These are phyloP conservation scores for Pezicula neosporulosa DNA, from an alignment of 2,329 filamentous ascomycete genomes.

Conservation along the genomic window DNA sequence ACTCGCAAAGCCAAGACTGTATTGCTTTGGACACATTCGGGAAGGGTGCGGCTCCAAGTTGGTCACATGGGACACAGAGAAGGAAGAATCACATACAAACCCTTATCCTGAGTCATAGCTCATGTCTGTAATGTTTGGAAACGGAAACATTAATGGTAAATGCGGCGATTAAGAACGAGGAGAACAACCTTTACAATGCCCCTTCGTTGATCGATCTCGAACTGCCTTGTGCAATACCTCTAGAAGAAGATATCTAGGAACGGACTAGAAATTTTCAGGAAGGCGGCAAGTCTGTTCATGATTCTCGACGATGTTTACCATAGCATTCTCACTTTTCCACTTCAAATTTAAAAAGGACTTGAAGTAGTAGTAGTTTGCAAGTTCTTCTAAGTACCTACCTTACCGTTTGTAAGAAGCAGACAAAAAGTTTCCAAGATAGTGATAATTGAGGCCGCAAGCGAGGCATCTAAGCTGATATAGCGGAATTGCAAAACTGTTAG, in stretches of 20 bases:
- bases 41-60: constrained; percentile 54
- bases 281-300: no score
- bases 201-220: neutral
- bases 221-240: neutral
- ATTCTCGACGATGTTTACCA: no score
- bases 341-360: no score
- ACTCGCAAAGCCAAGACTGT: constrained; percentile 40
- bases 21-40: constrained; percentile 58
- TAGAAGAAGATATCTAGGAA: neutral
- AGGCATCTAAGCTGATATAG: no score
- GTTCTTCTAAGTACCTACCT: no score
- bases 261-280: neutral
- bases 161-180: neutral
- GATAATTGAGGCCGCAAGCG: no score
- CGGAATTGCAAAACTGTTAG: no score
- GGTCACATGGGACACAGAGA: constrained; percentile 42
- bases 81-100: neutral
- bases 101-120: neutral
- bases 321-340: no score
- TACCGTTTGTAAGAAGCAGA: no score
- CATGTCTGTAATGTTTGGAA: neutral
- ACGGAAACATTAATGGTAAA: neutral
- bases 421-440: no score
- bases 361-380: no score
- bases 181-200: neutral